Evolutionary conservation across 169 alveolate species (phyloP).

Genomic region (Plasmodium vivax): DNA sequence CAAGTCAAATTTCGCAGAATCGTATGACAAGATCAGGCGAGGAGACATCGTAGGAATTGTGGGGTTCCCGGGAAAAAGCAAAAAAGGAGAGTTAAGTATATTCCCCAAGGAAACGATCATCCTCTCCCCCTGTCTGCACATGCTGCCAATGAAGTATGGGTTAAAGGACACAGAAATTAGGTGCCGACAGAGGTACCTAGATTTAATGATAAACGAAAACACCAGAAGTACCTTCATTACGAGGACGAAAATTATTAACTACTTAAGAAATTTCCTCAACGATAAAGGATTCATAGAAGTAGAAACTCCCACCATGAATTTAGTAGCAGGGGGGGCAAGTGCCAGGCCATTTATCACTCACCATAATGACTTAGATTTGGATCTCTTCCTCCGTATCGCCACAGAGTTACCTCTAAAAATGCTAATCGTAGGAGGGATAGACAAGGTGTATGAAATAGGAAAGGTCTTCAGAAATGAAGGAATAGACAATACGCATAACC

Average conservation of each 20-base stretch:
- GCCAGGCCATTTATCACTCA: slow-evolving; percentile 99
- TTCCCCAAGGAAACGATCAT: slow-evolving; percentile 90
- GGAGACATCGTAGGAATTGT: slow-evolving; percentile 82
- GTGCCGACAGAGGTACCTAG: slow-evolving; percentile 97
- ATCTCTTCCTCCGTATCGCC: slow-evolving; percentile 98
- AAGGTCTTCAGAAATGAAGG: slow-evolving; percentile 99
- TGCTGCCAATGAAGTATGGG: slow-evolving; percentile 96
- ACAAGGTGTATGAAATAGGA: slow-evolving; percentile 99
- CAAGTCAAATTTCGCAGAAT: slow-evolving; percentile 83
- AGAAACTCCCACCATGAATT: slow-evolving; percentile 99
- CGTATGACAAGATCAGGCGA: slow-evolving; percentile 72
- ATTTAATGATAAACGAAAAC: slow-evolving; percentile 93
- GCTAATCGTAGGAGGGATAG: slow-evolving; percentile 98
- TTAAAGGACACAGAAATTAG: slow-evolving; percentile 95
- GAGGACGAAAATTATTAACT: slow-evolving; percentile 87
- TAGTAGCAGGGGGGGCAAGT: slow-evolving; percentile 97
- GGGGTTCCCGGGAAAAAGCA: slow-evolving; percentile 92
- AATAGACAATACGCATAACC: slow-evolving; percentile 98
- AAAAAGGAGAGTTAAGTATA: slow-evolving; percentile 97
- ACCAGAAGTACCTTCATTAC: slow-evolving; percentile 92
- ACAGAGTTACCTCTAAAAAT: slow-evolving; percentile 98
- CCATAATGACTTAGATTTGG: slow-evolving; percentile 96
- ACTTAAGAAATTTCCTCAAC: slow-evolving; percentile 90
- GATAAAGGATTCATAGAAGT: slow-evolving; percentile 97
- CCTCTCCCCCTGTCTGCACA: slow-evolving; percentile 96